Base-by-base conservation (phyloP, 2,329 filamentous ascomycete genomes). In the Sphaerulina vaccinii region DNA sequence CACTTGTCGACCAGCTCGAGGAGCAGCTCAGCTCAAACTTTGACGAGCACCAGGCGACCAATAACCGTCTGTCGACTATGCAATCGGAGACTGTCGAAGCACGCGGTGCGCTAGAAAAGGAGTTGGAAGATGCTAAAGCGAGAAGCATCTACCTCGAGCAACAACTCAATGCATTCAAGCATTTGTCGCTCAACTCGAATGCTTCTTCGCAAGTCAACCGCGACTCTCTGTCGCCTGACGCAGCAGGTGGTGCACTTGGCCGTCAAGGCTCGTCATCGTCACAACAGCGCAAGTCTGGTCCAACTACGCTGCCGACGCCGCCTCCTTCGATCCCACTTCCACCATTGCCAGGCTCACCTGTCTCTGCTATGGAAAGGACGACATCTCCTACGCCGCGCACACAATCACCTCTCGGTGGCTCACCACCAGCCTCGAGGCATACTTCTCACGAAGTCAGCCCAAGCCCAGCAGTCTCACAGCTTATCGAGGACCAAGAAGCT, bases 251-350 rank as follows among this genome's bases (percentile, higher is more conserved):
- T 27, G 65, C 65, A 23, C 68, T 80, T 40, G 77, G 80, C 38
- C 74, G 82, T 47, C 79, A 78, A 52, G 79, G 78, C 58, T 84
- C 82, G 5, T 74, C 78, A 56, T 78, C 77, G 38, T 87, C 87
- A 11, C 87, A 86, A 59, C 80, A 93, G 37, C 88, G 89, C 67
- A 96, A 96, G 79, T 93, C 87, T 64, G 93, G 90, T 0, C 86
- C 91, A 40, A 81, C 83, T 10, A 93, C 90, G 2, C 76, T 97
- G 9, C 93, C 93, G 2, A 97, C 93, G 1, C 93, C 93, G 22
- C 93, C 93, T 4, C 93, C 93, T 0, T 90, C 90, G 0, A 96
- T 97, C 62, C 93, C 93, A n/a, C 82, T 99, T 27, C 93, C 93
- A 2, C 93, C 93, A 33, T 79, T 99, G 15, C 93, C 93, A 3